Conservation (phyloP, 2,329 filamentous ascomycete species). For the Pestalotiopsis sp. region DNA sequence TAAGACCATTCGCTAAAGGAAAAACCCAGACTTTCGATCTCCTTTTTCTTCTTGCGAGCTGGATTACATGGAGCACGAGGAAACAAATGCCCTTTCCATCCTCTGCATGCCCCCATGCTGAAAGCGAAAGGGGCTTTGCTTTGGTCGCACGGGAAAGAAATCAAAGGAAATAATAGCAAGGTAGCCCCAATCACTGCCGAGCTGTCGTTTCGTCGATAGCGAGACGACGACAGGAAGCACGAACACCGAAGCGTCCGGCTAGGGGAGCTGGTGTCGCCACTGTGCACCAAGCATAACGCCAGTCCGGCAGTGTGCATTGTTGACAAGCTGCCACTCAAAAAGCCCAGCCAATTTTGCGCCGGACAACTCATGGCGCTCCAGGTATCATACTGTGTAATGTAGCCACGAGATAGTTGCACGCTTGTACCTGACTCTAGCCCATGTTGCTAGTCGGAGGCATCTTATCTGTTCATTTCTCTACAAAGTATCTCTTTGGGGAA, state of each 20-base stretch:
- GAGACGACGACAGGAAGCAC: neutral
- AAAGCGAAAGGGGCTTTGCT: neutral
- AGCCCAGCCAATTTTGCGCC: neutral
- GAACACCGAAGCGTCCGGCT: too few relatives aligned
- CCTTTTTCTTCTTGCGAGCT: neutral
- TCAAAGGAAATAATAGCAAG: neutral
- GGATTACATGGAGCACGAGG: too few relatives aligned
- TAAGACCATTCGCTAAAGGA: too few relatives aligned
- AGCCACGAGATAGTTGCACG: neutral
- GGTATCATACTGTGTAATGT: neutral
- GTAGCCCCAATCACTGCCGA: neutral
- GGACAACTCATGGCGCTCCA: neutral
- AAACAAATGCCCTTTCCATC: too few relatives aligned
- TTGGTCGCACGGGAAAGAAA: neutral
- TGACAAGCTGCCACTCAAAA: neutral
- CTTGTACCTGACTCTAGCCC: neutral
- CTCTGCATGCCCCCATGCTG: neutral
- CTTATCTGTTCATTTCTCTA: neutral
- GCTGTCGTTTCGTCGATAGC: neutral
- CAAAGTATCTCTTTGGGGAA: neutral
- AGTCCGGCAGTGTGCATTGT: neutral
- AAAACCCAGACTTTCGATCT: neutral
- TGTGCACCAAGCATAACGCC: neutral
- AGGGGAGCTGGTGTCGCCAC: neutral
- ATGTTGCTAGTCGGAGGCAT: neutral